Evolutionary conservation across 2,329 filamentous ascomycete species (phyloP).

Genomic region (Aspergillus nomiae): DNA sequence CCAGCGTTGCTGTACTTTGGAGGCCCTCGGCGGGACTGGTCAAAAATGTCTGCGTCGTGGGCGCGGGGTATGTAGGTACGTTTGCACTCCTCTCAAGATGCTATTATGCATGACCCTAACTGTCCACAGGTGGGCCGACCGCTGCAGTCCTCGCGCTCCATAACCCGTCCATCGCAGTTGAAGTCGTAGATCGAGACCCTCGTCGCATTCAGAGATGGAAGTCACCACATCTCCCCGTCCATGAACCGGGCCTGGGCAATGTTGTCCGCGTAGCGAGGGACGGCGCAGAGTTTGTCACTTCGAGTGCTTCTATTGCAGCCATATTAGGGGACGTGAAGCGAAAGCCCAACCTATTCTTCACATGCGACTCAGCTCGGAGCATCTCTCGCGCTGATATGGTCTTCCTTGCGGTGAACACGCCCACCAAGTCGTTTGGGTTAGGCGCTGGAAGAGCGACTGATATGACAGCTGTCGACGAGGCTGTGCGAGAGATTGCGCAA

Average conservation of each 20-base stretch:
- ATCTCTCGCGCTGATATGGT: constrained; percentile 72
- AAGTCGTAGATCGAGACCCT: constrained; percentile 71
- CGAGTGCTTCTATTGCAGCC: background rate
- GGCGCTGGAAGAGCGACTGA: constrained; percentile 73
- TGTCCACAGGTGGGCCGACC: constrained; percentile 66
- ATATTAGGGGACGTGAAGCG: constrained; percentile 45
- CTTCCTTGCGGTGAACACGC: constrained; percentile 77
- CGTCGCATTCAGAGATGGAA: constrained; percentile 72
- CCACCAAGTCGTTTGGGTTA: constrained; percentile 70
- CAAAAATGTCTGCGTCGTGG: constrained; percentile 68
- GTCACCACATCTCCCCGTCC: constrained; percentile 71
- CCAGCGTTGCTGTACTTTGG: background rate
- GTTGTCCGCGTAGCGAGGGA: constrained; percentile 59
- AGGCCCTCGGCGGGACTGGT: constrained; percentile 5
- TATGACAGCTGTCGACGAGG: constrained; percentile 71
- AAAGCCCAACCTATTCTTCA: constrained; percentile 71
- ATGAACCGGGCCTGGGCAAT: constrained; percentile 71
- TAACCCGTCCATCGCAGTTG: constrained; percentile 70
- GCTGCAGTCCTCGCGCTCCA: constrained; percentile 73
- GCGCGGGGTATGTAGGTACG: constrained; percentile 75
- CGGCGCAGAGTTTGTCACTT: constrained; percentile 24
- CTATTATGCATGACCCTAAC: background rate
- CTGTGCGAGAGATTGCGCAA: constrained; percentile 66
- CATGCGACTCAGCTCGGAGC: constrained; percentile 62
- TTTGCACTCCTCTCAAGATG: background rate